Base-by-base conservation (phyloP, 2,329 filamentous ascomycete genomes). In the Helotiales sp. region DNA sequence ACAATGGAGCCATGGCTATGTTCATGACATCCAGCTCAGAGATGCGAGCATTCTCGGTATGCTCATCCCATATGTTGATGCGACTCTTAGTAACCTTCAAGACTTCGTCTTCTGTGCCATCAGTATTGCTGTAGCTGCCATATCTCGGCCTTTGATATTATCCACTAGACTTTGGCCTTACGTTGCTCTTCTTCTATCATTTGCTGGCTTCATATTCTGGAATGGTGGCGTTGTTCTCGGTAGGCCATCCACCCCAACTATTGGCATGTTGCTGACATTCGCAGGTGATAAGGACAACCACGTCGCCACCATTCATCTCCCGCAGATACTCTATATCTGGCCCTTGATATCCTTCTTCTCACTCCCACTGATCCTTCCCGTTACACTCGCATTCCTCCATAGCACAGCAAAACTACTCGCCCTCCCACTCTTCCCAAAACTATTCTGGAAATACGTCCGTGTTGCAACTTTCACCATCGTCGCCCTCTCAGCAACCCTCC, bases 261-360 rank as follows among this genome's bases (percentile, higher is more conserved):
- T 7, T 22, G 5, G 15, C 8, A 29, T 44, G 38, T 27, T n/a
- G 15, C 60, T 50, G 27, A 52, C 31, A 15, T 17, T 57, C 42
- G 13, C 24, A 91, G 90, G 93, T 34, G 95, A 99, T 74, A 98
- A 97, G 75, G 88, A 90, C 25, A 97, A 96, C 69, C 95, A 99
- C 69, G 81, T 95, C 30, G 92, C 93, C 0, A 95, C 92, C 1
- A 77, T 98, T 12, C 93, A 99, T 70, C 76, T 95, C 5, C 83
- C 93, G 0, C 95, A 99, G 74, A 90, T 99, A 83, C 86, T 98
- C 17, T 99, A 99, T 70, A 87, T 98, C 64, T 96, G 92, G 89
- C 88, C 93, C 0, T 89, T 96, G 61, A 87, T 96, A 57, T 77
- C 84, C 33, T 96, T 98, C 76, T 98, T 97, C 77, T 96, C 93